phyloP scores from a whole-genome alignment of 768 basidiomycete species.

The Russula griseocarnosa region DNA sequence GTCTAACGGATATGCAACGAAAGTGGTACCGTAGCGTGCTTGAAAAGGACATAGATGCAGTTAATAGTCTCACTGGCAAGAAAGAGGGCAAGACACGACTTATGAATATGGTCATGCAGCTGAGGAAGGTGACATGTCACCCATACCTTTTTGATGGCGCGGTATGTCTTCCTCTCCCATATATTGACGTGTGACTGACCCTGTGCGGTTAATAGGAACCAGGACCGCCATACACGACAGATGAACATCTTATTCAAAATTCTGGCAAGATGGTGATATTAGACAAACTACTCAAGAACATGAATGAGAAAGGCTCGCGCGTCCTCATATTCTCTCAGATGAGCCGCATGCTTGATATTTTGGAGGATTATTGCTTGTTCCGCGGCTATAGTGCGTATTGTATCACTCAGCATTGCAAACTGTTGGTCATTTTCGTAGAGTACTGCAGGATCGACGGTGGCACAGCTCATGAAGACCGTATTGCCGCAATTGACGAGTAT shows the following conservation, averaged over 20 bases:
- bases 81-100: slow-evolving; percentile 97
- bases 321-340: slow-evolving; percentile 98
- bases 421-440: slow-evolving; percentile 44
- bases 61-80: slow-evolving; percentile 93
- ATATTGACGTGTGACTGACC: background rate
- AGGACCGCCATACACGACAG: slow-evolving; percentile 96
- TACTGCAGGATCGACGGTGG: slow-evolving; percentile 97
- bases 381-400: slow-evolving; percentile 68
- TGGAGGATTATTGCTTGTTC: slow-evolving; percentile 97
- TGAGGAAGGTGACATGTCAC: slow-evolving; percentile 85
- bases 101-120: slow-evolving; percentile 99
- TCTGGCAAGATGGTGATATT: slow-evolving; percentile 97
- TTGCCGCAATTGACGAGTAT: slow-evolving; percentile 94
- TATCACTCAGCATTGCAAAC: background rate
- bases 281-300: slow-evolving; percentile 81
- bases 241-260: slow-evolving; percentile 92
- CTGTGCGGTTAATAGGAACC: slow-evolving; percentile 65
- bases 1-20: slow-evolving; percentile 93
- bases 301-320: slow-evolving; percentile 92
- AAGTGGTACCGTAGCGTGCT: slow-evolving; percentile 97
- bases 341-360: slow-evolving; percentile 96
- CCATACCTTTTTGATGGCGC: slow-evolving; percentile 93
- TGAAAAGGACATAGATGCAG: slow-evolving; percentile 98
- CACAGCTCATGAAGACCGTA: slow-evolving; percentile 96
- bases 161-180: slow-evolving; percentile 39